Conservation (phyloP, 2,329 filamentous ascomycete genomes). For the Fusarium subglutinans region DNA sequence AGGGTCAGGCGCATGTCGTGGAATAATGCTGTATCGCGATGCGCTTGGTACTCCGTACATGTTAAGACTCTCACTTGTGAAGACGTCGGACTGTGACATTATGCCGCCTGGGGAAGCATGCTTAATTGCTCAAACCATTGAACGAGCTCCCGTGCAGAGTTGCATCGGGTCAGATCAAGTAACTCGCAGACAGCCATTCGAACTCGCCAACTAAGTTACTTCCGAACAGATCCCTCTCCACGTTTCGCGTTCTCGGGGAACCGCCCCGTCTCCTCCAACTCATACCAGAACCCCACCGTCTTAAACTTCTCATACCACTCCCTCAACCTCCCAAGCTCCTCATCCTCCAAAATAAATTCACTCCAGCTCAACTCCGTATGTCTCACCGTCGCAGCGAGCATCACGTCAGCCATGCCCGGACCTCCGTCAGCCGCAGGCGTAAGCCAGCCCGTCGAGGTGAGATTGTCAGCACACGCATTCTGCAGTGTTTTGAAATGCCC, state of each 20-base stretch:
- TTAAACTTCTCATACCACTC: not conserved
- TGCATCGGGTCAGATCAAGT: not conserved
- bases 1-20: not conserved
- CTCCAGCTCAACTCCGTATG: not conserved
- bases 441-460: not conserved
- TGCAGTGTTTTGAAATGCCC: not conserved
- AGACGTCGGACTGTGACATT: not conserved
- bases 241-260: not conserved
- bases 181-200: fast-evolving
- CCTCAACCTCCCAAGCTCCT: not conserved
- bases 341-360: not conserved
- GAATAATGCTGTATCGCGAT: not conserved
- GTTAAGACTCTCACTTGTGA: not conserved
- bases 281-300: not conserved
- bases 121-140: too few species aligned
- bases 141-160: too few species aligned
- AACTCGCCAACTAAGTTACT: not conserved
- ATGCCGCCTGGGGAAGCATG: not conserved
- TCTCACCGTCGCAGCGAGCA: not conserved
- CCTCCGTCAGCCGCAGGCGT: not conserved
- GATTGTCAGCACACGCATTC: not conserved
- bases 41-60: too few species aligned
- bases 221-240: not conserved
- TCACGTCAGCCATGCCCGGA: not conserved
- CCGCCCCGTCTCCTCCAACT: not conserved